Base-by-base conservation (phyloP, 768 basidiomycete genomes). In the Plicaturopsis crispa region DNA sequence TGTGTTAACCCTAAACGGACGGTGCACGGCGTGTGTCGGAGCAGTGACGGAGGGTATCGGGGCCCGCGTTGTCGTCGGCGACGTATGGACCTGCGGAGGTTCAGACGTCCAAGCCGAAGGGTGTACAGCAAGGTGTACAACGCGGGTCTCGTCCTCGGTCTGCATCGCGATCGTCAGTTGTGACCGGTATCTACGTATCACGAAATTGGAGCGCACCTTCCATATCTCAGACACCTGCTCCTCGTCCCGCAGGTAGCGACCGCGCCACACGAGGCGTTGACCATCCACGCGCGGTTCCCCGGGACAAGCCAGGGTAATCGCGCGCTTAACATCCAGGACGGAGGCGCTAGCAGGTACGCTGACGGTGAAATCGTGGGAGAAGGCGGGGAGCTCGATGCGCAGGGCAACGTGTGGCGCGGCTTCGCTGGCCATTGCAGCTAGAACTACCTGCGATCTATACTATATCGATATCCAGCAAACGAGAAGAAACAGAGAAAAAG, bases 41-140 rank as follows among this genome's bases (percentile, higher is more conserved):
- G 33, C 31, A 26, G 42, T 34, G 22, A 17, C 23, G 4, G 41
- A 24, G 22, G 41, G 38, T 35, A 31, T 24, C 36, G 37, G 24
- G 32, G 26, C 26, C 10, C 33, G 39, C 19, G 43, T 24, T 13
- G 44, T 22, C 12, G 48, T 35, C 28, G 52, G 31, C 12, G 50
- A 22, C 36, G 54, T 39, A 1, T 56, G 46, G 21, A 53, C 44
- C 26, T 55, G 58, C 10, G 75, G 80, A 19, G 81, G 80, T 10
- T 58, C 44, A 17, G 67, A 59, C 28, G 69, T 66, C 86, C 86
- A 89, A 38, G 80, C 80, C 19, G 80, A 81, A 17, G 83, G 80
- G 52, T 81, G 79, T n/a, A 89, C 84, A 11, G 84, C 79, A 16
- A 89, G 66, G 58, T 87, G 86, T 31, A 88, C 63, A 40, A 78